These are phyloP conservation scores for Leccinum rimulosum DNA, from an alignment of 768 basidiomycete species.

Conservation along the genomic window DNA sequence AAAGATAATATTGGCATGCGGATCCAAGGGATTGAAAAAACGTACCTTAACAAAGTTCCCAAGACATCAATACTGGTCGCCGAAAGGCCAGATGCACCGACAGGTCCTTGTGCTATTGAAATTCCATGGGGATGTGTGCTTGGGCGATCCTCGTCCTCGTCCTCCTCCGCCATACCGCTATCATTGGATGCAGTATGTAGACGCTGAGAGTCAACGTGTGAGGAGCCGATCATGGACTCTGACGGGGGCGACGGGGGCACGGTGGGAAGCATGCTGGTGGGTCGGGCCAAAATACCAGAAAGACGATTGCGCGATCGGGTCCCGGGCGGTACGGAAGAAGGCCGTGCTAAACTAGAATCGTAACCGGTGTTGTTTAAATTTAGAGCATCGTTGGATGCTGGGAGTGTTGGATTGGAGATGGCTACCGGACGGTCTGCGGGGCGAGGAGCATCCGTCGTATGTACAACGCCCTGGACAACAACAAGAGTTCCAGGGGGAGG, in stretches of 20 bases:
- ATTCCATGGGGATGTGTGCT: conserved; percentile 21
- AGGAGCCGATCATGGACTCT: conserved; percentile 7
- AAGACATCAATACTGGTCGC: conserved; percentile 79
- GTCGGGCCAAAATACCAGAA: conserved; percentile 40
- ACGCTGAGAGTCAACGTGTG: conserved; percentile 3
- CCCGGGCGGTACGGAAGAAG: conserved; percentile 28
- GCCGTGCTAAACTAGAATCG: conserved; percentile 8
- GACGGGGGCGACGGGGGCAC: conserved; percentile 9
- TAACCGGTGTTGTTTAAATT: conserved; percentile 6
- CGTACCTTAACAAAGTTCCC: conserved; percentile 78
- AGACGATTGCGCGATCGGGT: conserved; percentile 34
- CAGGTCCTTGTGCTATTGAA: conserved; percentile 26
- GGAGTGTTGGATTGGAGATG: conserved; percentile 9
- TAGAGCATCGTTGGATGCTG: conserved; percentile 3
- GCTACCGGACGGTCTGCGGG: conserved; percentile 23
- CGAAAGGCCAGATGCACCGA: conserved; percentile 43
- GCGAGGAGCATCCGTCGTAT: conserved; percentile 65
- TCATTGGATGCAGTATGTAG: conserved; percentile 1
- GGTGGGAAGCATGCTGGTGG: conserved; percentile 31
- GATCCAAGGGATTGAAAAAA: not conserved
- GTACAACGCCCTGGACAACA: conserved; percentile 81
- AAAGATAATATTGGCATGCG: not conserved
- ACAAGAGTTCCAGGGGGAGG: conserved; percentile 77
- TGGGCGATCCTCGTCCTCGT: conserved; percentile 16
- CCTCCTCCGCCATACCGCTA: conserved; percentile 8